These are phyloP conservation scores for Sistotremastrum niveocremeum DNA, from an alignment of 768 basidiomycete species.

Conservation along the genomic window DNA sequence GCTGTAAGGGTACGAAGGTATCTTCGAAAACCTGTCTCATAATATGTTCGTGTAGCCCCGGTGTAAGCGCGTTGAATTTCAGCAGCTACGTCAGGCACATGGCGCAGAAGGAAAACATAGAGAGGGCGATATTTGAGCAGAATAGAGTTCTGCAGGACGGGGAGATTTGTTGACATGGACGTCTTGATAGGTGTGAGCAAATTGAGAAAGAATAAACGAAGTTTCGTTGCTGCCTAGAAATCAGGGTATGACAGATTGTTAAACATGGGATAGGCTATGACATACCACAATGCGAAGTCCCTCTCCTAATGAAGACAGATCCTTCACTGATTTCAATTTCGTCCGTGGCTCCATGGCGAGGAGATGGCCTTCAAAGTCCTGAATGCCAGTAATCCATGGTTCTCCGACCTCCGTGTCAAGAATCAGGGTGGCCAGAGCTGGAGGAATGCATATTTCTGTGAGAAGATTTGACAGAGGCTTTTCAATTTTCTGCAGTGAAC, in stretches of 20 bases:
- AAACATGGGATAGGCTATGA: slow-evolving; percentile 3
- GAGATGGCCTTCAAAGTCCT: slow-evolving; percentile 68
- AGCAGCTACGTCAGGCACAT: slow-evolving; percentile 65
- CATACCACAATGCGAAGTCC: slow-evolving; percentile 80
- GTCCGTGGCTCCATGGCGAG: slow-evolving; percentile 55
- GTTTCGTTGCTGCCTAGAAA: slow-evolving; percentile 71
- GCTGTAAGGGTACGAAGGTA: slow-evolving; percentile 72
- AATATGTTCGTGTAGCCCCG: slow-evolving; percentile 74
- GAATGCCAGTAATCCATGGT: slow-evolving; percentile 72
- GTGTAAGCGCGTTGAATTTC: slow-evolving; percentile 85
- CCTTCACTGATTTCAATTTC: slow-evolving; percentile 77
- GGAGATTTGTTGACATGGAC: slow-evolving; percentile 85
- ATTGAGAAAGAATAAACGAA: slow-evolving; percentile 74
- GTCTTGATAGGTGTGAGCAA: slow-evolving; percentile 70
- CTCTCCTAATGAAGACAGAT: slow-evolving; percentile 71
- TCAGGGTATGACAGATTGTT: background rate
- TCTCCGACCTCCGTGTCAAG: slow-evolving; percentile 80
- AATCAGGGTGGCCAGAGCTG: slow-evolving; percentile 58
- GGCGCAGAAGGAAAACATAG: slow-evolving; percentile 74
- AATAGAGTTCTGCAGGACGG: slow-evolving; percentile 79
- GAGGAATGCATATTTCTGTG: slow-evolving; percentile 70
- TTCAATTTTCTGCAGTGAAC: slow-evolving; percentile 59
- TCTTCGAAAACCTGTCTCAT: slow-evolving; percentile 88
- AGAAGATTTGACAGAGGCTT: slow-evolving; percentile 74
- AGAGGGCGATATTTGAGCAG: slow-evolving; percentile 73